Conservation (phyloP, 495 filamentous ascomycete species). For the Terfezia claveryi region DNA sequence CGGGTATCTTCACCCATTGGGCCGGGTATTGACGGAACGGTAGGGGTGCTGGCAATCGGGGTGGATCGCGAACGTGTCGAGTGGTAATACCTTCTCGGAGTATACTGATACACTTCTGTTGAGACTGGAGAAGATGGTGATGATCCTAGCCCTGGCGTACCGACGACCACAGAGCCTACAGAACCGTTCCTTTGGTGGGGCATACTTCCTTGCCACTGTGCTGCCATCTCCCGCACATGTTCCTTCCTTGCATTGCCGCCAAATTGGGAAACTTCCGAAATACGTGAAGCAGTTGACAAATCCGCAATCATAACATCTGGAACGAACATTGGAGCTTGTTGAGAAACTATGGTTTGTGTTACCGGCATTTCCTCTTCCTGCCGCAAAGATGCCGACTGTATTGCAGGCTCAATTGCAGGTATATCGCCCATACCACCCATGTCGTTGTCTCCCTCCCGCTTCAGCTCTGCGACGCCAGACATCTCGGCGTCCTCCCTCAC, state of each 20-base stretch:
- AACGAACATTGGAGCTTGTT: not conserved
- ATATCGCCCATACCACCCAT: not conserved
- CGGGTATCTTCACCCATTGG: constrained; percentile 16
- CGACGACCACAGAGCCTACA: not conserved
- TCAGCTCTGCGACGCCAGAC: not conserved
- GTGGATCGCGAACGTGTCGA: constrained; percentile 2
- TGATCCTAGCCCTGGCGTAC: not conserved
- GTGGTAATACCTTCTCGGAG: not conserved
- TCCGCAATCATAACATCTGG: not conserved
- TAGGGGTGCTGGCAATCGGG: constrained; percentile 9
- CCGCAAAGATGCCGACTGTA: too few relatives aligned
- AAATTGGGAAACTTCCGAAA: not conserved
- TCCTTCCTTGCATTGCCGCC: not conserved
- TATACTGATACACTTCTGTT: not conserved
- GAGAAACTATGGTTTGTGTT: not conserved
- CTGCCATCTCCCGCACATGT: not conserved
- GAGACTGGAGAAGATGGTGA: not conserved
- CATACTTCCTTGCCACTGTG: not conserved
- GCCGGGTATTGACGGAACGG: constrained; percentile 3
- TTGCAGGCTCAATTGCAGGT: too few relatives aligned
- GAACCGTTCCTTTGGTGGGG: not conserved
- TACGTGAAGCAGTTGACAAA: not conserved
- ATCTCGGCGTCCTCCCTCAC: not conserved
- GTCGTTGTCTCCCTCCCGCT: not conserved
- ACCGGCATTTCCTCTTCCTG: not conserved